Evolutionary conservation across 1,139 yeast genomes (phyloP), one percentile per base, ranked within the genome.

Genomic region (Taiozyma onychis): DNA sequence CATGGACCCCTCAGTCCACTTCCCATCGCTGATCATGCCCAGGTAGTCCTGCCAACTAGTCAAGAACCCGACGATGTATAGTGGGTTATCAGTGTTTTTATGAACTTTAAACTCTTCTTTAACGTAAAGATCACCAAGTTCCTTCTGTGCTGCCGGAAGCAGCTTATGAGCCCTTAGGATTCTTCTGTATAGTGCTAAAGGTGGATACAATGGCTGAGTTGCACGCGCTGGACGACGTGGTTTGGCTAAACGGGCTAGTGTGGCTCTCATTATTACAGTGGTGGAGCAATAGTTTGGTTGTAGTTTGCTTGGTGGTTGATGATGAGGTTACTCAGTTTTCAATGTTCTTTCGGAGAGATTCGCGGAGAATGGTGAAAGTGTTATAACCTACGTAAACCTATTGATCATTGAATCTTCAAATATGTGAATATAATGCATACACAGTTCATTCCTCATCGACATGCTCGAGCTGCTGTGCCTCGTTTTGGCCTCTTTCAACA

Each of bases 21-120:
- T 73, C 3, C 88, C 95, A 16, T 88, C 87, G 44, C 83, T 83
- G 39, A 93, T 77, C 64, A 76, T 73, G 50, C 80, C 79, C 52
- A 88, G 76, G 62, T 93, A 93, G 60, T 88, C 91, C 64, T 93
- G 99, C 99, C 99, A 93, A 57, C 89, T 85, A 1, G 96, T 81
- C 55, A 93, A 75, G 62, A 93, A 93, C 13, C 97, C 98, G 10
- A 95, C 91, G 37, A 93, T 89, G 64, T 91, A 96, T 39, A 90
- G 74, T 1, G 99, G 98, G 66, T 93, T 90, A 59, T 90, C 97
- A 14, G 85, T 77, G 46, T 73, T 69, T 55, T 81, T 80, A 69
- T 95, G 99, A n/a, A 93, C 85, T 58, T 82, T 81, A 72, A 93
- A 93, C 68, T 93, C 99, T 28, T 85, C 80, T 64, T 84, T 88